Base-by-base conservation (phyloP, 768 basidiomycete species). In the Leucocoprinus birnbaumii region DNA sequence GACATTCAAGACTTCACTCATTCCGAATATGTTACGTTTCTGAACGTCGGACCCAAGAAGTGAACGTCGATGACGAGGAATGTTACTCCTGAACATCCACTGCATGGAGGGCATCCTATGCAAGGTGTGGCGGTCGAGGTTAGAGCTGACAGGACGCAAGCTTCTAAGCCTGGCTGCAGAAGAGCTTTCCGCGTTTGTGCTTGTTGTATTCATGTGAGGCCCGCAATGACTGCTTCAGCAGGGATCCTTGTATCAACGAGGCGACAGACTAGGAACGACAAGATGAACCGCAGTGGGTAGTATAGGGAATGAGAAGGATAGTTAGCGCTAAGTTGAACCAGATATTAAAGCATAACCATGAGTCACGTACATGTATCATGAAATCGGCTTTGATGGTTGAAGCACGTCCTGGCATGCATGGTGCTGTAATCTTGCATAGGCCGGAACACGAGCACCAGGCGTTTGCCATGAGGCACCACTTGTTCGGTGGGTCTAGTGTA, bases 1-100 rank as follows among this genome's bases (percentile, higher is more conserved):
- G 18, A 92, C 90, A 19, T 81, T 79, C 34, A 92, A 69, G 51
- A 94, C 83, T 57, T 92, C 90, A 49, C 87, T 81, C 74, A 92
- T 78, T 24, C 91, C 89, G 59, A 92, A 92, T 59, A 91, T 81
- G 58, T 84, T 84, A 53, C 89, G 77, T 63, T 83, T 85, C 64
- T 82, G 82, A 47, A 82, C 71, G 64, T 86, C 84, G 38, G 75
- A 66, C 18, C 83, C 81, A 56, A 86, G 70, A 48, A 76, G 80
- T 18, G 84, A 85, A 56, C 78, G 77, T 59, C 85, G 76, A 61
- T 80, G 74, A 41, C 85, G 80, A 60, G 87, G 85, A 47, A 89
- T 82, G 66, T 87, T 89, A 60, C 80, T 85, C 61, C 86, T 79
- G 67, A 88, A 89, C 53, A 89, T 74, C 87, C 87, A 89, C 58